These are phyloP conservation scores for Chlorokybus atmophyticus DNA, from an alignment of 139 green algal species.

Conservation along the genomic window DNA sequence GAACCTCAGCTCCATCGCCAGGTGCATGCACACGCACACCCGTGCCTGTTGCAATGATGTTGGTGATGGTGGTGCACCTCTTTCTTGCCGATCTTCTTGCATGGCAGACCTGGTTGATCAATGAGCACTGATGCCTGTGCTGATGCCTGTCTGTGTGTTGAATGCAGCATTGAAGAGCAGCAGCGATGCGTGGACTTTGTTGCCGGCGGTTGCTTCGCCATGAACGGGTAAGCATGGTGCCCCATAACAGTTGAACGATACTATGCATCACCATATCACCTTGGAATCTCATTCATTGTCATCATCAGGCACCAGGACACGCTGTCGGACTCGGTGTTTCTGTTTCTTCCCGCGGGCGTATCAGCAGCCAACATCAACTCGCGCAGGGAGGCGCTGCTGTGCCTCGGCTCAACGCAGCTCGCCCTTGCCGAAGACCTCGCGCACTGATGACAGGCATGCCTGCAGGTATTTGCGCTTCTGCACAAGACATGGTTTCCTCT, in stretches of 20 bases:
- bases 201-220: slow-evolving; percentile 1
- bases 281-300: not conserved
- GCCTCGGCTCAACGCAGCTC: too few relatives aligned
- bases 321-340: not conserved
- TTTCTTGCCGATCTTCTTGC: too few relatives aligned
- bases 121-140: too few relatives aligned
- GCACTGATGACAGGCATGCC: too few relatives aligned
- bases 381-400: not conserved
- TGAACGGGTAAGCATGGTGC: not conserved
- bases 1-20: too few relatives aligned
- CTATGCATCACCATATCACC: not conserved
- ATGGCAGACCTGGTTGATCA: too few relatives aligned
- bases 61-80: too few relatives aligned
- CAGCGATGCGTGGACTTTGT: slow-evolving; percentile 3
- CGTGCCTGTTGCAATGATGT: too few relatives aligned
- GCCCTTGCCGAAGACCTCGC: too few relatives aligned
- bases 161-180: slow-evolving; percentile 2
- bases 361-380: not conserved
- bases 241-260: not conserved
- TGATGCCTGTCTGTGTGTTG: not conserved
- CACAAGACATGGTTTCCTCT: too few relatives aligned
- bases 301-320: not conserved
- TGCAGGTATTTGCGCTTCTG: too few relatives aligned
- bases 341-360: not conserved
- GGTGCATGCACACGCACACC: too few relatives aligned